Conservation (phyloP, 352 stramenopile species). For the Elongisporangium prolatum region DNA sequence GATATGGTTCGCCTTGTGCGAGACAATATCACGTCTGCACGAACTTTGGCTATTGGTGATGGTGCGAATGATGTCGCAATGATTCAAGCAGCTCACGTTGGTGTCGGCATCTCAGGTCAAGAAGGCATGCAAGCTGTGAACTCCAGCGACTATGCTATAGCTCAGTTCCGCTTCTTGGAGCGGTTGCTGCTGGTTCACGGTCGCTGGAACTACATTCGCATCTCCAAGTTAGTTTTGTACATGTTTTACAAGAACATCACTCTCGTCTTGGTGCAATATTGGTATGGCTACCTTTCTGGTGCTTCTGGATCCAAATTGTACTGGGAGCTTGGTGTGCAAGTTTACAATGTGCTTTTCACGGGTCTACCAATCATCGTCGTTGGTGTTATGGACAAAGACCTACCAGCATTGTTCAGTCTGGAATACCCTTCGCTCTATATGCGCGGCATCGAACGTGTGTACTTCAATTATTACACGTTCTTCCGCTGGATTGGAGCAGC, state of each 20-base stretch:
- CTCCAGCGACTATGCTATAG: constrained; percentile 92
- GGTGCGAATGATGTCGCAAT: constrained; percentile 94
- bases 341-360: constrained; percentile 95
- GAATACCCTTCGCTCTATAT: constrained; percentile 79
- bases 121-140: constrained; percentile 95
- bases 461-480: constrained; percentile 82
- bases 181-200: constrained; percentile 90
- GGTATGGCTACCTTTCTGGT: constrained; percentile 90
- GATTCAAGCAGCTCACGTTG: constrained; percentile 92
- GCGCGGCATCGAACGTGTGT: constrained; percentile 52
- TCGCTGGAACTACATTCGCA: constrained; percentile 88
- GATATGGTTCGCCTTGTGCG: constrained; percentile 75
- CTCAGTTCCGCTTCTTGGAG: constrained; percentile 91
- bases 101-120: constrained; percentile 91
- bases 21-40: constrained; percentile 43
- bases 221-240: constrained; percentile 89
- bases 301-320: constrained; percentile 89
- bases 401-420: constrained; percentile 67
- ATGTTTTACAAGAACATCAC: constrained; percentile 96
- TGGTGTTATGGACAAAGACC: constrained; percentile 79
- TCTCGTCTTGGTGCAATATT: constrained; percentile 87
- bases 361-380: constrained; percentile 89
- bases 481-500: constrained; percentile 73
- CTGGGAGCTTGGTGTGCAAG: constrained; percentile 78
- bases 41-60: constrained; percentile 89